Evolutionary conservation across 163 green algal genomes (phyloP).

Genomic region (Chlorella variabilis): DNA sequence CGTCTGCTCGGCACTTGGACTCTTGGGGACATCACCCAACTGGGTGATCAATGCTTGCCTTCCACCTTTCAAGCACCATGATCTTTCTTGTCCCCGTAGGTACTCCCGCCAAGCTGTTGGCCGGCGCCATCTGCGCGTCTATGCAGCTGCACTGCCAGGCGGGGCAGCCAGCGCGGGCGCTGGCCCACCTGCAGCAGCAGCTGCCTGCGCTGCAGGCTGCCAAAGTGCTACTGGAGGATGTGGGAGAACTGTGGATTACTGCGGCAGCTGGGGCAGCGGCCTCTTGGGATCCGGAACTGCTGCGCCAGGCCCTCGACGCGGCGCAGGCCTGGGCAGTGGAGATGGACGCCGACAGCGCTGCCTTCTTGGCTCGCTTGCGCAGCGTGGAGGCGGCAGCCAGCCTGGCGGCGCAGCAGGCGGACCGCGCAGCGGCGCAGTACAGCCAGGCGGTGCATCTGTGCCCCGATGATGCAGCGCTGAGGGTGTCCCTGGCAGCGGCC

Average conservation of each 20-base stretch:
- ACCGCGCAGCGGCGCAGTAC: neutral
- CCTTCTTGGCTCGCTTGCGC: slow-evolving; percentile 25
- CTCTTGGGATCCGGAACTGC: neutral
- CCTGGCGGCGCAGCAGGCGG: neutral
- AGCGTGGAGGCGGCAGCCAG: neutral
- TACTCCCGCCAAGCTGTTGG: slow-evolving; percentile 4
- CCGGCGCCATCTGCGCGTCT: neutral
- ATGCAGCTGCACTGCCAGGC: slow-evolving; percentile 31
- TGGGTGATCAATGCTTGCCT: too few relatives aligned
- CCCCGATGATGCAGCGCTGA: neutral
- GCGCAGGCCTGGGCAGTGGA: slow-evolving; percentile 25
- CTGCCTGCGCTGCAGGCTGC: neutral
- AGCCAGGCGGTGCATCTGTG: slow-evolving; percentile 28
- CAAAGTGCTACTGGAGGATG: neutral
- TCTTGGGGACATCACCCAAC: too few relatives aligned
- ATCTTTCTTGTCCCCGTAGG: neutral
- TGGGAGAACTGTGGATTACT: slow-evolving; percentile 26
- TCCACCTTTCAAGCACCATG: too few relatives aligned
- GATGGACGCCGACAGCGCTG: neutral
- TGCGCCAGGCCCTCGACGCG: neutral
- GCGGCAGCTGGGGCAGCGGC: slow-evolving; percentile 11
- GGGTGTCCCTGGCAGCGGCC: slow-evolving; percentile 9
- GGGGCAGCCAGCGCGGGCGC: slow-evolving; percentile 3
- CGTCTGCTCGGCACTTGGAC: too few relatives aligned
- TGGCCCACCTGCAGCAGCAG: slow-evolving; percentile 32